These are phyloP conservation scores for Mycena indigotica DNA, from an alignment of 768 basidiomycete species.

Conservation along the genomic window DNA sequence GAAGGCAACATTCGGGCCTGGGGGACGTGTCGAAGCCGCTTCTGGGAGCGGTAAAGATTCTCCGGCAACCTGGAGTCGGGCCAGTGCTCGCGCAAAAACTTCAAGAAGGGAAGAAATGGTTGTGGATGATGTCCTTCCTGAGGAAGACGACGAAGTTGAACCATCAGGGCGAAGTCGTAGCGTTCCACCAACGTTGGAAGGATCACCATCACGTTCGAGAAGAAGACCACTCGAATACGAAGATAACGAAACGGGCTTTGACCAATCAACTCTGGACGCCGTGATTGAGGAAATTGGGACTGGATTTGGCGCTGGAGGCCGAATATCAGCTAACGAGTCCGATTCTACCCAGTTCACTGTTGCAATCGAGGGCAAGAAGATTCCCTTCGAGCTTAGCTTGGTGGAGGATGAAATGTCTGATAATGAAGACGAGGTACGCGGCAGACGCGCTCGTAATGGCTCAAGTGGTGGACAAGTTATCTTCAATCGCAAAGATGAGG, in stretches of 20 bases:
- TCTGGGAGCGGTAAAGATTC: slow-evolving; percentile 26
- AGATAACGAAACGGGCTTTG: slow-evolving; percentile 74
- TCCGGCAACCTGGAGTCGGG: slow-evolving; percentile 15
- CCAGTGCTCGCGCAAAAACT: slow-evolving; percentile 10
- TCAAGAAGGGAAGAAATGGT: slow-evolving; percentile 10
- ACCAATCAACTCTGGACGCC: slow-evolving; percentile 32
- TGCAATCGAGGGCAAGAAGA: slow-evolving; percentile 56
- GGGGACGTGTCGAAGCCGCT: slow-evolving; percentile 42
- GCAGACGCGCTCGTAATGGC: slow-evolving; percentile 29
- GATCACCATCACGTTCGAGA: slow-evolving; percentile 35
- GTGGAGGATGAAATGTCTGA: slow-evolving; percentile 36
- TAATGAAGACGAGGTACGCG: slow-evolving; percentile 23
- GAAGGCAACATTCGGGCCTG: slow-evolving; percentile 52
- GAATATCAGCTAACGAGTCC: slow-evolving; percentile 56
- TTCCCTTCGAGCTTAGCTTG: slow-evolving; percentile 77
- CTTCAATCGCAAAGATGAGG: slow-evolving; percentile 44
- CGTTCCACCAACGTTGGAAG: slow-evolving; percentile 56
- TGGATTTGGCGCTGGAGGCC: slow-evolving; percentile 55
- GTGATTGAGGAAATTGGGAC: slow-evolving; percentile 27
- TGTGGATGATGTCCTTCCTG: slow-evolving; percentile 19
- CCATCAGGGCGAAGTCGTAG: slow-evolving; percentile 52
- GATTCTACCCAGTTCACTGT: slow-evolving; percentile 69
- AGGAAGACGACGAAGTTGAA: slow-evolving; percentile 31
- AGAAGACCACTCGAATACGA: slow-evolving; percentile 40
- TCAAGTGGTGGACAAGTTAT: slow-evolving; percentile 22